These are phyloP conservation scores for Ceratocystis lukuohia DNA, from an alignment of 2,329 filamentous ascomycete genomes.

Conservation along the genomic window DNA sequence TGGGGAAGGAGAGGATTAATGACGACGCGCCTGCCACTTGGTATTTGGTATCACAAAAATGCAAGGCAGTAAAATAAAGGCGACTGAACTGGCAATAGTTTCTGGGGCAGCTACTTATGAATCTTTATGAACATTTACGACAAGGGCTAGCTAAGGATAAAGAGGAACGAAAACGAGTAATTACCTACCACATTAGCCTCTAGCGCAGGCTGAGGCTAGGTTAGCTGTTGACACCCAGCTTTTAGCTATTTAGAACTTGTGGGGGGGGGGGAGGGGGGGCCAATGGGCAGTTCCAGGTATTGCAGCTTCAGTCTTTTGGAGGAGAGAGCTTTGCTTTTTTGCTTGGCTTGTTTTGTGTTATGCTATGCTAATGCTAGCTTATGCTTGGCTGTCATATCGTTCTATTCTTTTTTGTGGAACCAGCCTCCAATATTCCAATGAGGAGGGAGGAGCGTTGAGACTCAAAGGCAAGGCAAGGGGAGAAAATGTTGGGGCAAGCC, in stretches of 20 bases:
- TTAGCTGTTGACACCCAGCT: neutral
- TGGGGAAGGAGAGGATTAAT: conserved; percentile 5
- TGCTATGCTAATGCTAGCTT: conserved; percentile 6
- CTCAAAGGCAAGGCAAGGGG: neutral
- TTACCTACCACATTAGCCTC: neutral
- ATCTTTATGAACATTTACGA: no score
- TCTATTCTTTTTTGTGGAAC: conserved; percentile 1
- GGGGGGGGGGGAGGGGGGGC: neutral
- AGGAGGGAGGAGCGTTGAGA: neutral
- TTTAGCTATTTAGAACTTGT: neutral
- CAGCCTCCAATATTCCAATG: neutral
- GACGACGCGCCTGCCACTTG: neutral
- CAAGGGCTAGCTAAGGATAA: neutral
- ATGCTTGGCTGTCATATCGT: neutral
- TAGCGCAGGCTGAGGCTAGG: neutral
- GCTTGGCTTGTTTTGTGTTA: conserved; percentile 3
- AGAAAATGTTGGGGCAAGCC: conserved; percentile 13
- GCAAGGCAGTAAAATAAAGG: neutral
- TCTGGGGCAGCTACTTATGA: neutral
- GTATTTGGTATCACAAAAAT: conserved; percentile 12
- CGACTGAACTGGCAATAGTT: neutral
- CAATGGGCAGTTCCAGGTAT: neutral
- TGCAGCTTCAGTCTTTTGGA: neutral
- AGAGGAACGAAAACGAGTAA: neutral
- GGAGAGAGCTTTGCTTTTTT: no score